Base-by-base conservation (phyloP, 148 eudicot genomes). In the Fagopyrum homotropicum region DNA sequence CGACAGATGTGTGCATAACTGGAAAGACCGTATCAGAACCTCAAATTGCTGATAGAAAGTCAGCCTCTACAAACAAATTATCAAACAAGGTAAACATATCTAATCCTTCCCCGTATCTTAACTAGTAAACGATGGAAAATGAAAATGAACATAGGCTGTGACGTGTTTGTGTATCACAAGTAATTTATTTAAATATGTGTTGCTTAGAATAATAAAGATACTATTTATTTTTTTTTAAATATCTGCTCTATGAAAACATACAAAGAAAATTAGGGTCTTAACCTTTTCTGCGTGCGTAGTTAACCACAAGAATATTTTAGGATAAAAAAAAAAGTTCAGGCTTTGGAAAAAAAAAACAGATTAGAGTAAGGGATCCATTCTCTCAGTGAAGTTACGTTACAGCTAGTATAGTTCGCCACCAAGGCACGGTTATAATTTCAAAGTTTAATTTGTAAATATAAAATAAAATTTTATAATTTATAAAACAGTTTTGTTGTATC, bases 21-120 rank as follows among this genome's bases (percentile, higher is more conserved):
- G 74, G 45, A 30, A 48, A 72, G 30, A 72, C 29, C 26, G 14
- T 46, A 80, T 54, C 78, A 51, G 75, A 77, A 47, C 74, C 76
- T 71, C 79, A 80, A 47, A 48, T 72, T 46, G 73, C 72, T 78
- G 73, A 77, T 73, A 80, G 77, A 80, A 72, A 75, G 75, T 56
- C 75, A 51, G 73, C 79, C 40, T 73, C 76, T 73, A 73, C 66
- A 45, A 66, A 80, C 80, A 81, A 79, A 66, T 75, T 80, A 9
- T 9, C 69, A 12, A 79, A 75, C 56, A 81, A 82, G 84, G 90
- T 85, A 83, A 63, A 49, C 47, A 61, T 66, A 40, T 15, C 3
- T 14, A 40, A 9, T 30, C 40, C 44, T 30, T 63, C 69, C 69
- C 69, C 26, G 2, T 26, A 57, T 63, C 14, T 29, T 63, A 10